A percentile compares a stretch with the other conserved stretches of the same genome.
Conservation (phyloP, 129 eudicot genomes). For the Chrysanthemum seticuspe region DNA sequence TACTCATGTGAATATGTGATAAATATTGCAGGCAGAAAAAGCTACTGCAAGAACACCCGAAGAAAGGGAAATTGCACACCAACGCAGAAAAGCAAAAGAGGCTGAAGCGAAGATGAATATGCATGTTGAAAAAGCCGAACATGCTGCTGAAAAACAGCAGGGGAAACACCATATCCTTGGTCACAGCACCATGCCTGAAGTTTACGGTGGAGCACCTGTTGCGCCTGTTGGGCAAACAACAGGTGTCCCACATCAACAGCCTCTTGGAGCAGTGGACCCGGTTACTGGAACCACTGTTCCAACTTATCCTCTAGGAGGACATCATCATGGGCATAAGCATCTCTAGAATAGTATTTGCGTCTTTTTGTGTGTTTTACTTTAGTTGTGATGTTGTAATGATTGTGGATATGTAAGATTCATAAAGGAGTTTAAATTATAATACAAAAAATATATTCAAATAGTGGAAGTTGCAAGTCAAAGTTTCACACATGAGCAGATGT, state of each 20-base stretch:
- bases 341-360: neutral
- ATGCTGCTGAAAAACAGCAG: constrained; percentile 60
- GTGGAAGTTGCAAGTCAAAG: neutral
- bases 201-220: constrained; percentile 18
- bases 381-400: neutral
- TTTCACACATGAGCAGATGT: constrained; percentile 3
- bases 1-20: neutral
- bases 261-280: constrained; percentile 19
- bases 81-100: constrained; percentile 64
- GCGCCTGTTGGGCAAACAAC: neutral
- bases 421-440: neutral
- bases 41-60: constrained; percentile 63
- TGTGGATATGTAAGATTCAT: neutral
- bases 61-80: constrained; percentile 60
- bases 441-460: neutral
- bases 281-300: constrained; percentile 31
- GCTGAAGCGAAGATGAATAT: constrained; percentile 72
- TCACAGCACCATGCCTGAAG: constrained; percentile 19
- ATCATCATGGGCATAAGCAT: constrained; percentile 46
- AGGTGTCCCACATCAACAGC: too few species aligned
- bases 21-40: constrained; percentile 59
- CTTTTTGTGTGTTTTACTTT: neutral
- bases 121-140: constrained; percentile 60
- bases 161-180: constrained; percentile 44
- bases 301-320: constrained; percentile 40